Conservation (phyloP, 1,284 basidiomycete genomes). For the Abortiporus biennis region DNA sequence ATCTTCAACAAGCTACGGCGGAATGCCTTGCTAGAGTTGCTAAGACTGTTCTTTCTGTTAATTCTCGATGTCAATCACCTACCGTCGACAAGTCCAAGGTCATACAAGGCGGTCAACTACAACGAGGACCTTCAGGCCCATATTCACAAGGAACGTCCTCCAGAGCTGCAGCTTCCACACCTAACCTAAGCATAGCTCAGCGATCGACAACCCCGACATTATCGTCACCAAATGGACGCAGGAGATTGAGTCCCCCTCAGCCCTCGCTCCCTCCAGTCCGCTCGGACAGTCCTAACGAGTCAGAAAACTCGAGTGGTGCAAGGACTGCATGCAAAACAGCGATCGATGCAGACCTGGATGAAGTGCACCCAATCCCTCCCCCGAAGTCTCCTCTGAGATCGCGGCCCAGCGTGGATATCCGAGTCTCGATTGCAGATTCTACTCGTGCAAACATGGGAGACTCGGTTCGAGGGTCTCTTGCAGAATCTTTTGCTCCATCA, state of each 20-base stretch:
- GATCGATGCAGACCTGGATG: slow-evolving; percentile 22
- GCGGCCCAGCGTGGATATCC: slow-evolving; percentile 28
- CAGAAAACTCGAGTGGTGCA: slow-evolving; percentile 19
- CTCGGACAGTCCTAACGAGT: slow-evolving; percentile 40
- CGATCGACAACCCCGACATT: slow-evolving; percentile 24
- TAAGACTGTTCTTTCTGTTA: slow-evolving; percentile 57
- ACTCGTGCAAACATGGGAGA: slow-evolving; percentile 29
- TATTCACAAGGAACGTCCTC: slow-evolving; percentile 29
- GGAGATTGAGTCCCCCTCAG: slow-evolving; percentile 48
- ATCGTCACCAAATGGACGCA: slow-evolving; percentile 27
- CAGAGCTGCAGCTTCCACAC: slow-evolving; percentile 52
- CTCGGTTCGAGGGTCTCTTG: slow-evolving; percentile 26
- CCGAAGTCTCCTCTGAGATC: slow-evolving; percentile 50
- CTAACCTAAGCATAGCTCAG: slow-evolving; percentile 39
- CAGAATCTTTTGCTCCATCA: slow-evolving; percentile 19
- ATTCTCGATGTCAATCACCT: slow-evolving; percentile 53
- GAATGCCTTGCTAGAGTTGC: slow-evolving; percentile 65
- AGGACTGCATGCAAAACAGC: slow-evolving; percentile 19
- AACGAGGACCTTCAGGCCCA: slow-evolving; percentile 15
- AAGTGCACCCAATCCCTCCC: slow-evolving; percentile 38
- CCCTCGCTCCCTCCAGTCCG: slow-evolving; percentile 44
- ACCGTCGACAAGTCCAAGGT: slow-evolving; percentile 35
- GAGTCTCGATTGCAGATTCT: slow-evolving; percentile 34
- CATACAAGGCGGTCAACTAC: slow-evolving; percentile 27
- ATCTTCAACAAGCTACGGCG: slow-evolving; percentile 53